Evolutionary conservation across 2,329 filamentous ascomycete genomes (phyloP).

Genomic region (Teratosphaeria gauchensis): DNA sequence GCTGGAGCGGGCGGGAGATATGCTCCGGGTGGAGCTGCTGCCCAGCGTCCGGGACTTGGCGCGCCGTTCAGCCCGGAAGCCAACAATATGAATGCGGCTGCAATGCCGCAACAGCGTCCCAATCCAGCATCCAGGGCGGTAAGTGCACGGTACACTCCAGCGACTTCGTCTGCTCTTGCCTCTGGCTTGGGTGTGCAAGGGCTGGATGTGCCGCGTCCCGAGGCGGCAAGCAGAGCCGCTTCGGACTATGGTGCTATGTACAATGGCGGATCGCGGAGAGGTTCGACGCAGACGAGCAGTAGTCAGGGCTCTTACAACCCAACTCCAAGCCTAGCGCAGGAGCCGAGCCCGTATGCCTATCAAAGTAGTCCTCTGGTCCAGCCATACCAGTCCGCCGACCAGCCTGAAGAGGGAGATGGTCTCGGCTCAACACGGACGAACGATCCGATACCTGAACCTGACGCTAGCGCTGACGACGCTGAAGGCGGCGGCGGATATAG

Average conservation of each 20-base stretch:
- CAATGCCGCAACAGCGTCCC: constrained; percentile 8
- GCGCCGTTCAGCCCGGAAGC: not conserved
- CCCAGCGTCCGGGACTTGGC: not conserved
- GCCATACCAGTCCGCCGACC: not conserved
- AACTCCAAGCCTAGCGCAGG: constrained; percentile 17
- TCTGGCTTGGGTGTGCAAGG: constrained; percentile 13
- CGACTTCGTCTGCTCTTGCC: constrained; percentile 5
- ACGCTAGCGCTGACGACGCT: not conserved
- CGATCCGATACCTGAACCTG: not conserved
- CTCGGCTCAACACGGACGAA: constrained; percentile 1
- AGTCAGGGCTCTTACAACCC: constrained; percentile 21
- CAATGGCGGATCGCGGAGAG: constrained; percentile 16
- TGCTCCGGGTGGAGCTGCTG: constrained; percentile 1
- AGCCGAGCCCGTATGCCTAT: constrained; percentile 9
- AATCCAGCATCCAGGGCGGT: constrained; percentile 14
- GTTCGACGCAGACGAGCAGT: constrained; percentile 16
- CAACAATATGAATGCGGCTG: not conserved
- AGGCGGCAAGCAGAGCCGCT: constrained; percentile 13
- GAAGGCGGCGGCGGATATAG: not conserved
- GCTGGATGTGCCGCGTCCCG: constrained; percentile 20
- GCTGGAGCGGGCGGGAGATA: constrained; percentile 2
- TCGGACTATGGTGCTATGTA: constrained; percentile 22
- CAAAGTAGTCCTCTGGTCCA: constrained; percentile 5
- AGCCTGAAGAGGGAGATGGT: constrained; percentile 5
- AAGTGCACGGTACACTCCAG: constrained; percentile 19